A percentile compares a stretch with the other conserved stretches of the same genome.
phyloP scores from a whole-genome alignment of 495 filamentous ascomycete species.

The Clohesyomyces aquaticus region DNA sequence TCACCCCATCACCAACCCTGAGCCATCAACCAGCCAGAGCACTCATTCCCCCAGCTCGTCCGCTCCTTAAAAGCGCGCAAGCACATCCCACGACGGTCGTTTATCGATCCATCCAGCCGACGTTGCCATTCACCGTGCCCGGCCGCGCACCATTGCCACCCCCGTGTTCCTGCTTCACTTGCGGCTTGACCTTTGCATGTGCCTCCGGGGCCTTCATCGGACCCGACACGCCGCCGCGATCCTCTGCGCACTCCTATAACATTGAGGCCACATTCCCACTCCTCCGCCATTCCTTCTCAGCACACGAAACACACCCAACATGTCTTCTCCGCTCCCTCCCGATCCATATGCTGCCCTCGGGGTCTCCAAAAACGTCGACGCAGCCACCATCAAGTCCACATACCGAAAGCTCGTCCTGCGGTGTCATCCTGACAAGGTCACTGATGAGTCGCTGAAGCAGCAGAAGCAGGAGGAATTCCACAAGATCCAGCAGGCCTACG shows the following conservation, averaged over 20 bases:
- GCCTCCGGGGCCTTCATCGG: conserved; percentile 2
- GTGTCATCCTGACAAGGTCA: conserved; percentile 94
- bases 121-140: conserved; percentile 5
- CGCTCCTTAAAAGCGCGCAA: conserved; percentile 3
- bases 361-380: conserved; percentile 72
- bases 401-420: conserved; percentile 92
- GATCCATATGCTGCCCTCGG: conserved; percentile 86
- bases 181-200: conserved; percentile 29
- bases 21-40: not conserved
- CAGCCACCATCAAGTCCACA: conserved; percentile 73
- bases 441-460: conserved; percentile 68
- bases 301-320: conserved; percentile 48
- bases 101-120: not conserved
- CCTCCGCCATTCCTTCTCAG: conserved; percentile 5
- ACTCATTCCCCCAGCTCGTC: not conserved
- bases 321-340: conserved; percentile 66
- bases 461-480: conserved; percentile 85
- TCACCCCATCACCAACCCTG: not conserved
- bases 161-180: conserved; percentile 1
- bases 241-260: conserved; percentile 24
- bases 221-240: not conserved
- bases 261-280: conserved; percentile 12
- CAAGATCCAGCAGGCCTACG: conserved; percentile 90
- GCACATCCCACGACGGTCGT: conserved; percentile 1
- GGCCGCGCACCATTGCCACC: conserved; percentile 28